phyloP scores from a whole-genome alignment of 192 early-diverging fungal species.

The Anaeromyces robustus region DNA sequence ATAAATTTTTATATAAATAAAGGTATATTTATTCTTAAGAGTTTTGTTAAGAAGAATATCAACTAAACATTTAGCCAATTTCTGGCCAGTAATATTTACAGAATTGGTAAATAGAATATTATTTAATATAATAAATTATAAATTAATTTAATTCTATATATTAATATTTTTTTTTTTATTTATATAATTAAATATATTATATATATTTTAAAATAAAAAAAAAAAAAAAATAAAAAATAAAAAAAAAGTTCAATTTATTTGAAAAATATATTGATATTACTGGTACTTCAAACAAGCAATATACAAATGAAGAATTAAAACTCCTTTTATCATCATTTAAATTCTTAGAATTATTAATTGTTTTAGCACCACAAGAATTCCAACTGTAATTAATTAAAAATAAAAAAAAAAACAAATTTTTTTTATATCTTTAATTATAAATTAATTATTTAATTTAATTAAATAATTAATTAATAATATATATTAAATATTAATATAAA shows the following conservation, averaged over 20 bases:
- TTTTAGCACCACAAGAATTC: constrained; percentile 67
- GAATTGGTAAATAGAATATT: constrained; percentile 45
- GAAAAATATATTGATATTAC: constrained; percentile 32
- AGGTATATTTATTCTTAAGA: constrained; percentile 66
- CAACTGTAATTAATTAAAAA: constrained; percentile 45
- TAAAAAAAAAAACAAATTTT: too few relatives aligned
- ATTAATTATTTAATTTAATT: too few relatives aligned
- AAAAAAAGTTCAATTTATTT: constrained; percentile 44
- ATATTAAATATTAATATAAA: too few relatives aligned
- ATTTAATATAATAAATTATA: neutral
- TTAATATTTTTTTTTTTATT: neutral
- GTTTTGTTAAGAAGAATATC: constrained; percentile 66
- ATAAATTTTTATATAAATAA: neutral
- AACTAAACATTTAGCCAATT: constrained; percentile 65
- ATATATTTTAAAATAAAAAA: neutral
- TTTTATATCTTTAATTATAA: too few relatives aligned
- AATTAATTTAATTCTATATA: neutral
- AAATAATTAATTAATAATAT: too few relatives aligned
- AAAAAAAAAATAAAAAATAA: neutral
- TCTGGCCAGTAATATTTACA: constrained; percentile 81
- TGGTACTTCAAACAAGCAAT: constrained; percentile 18
- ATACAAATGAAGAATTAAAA: constrained; percentile 33
- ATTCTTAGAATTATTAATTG: constrained; percentile 67
- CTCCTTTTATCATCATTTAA: constrained; percentile 74
- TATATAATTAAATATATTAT: neutral